Base-by-base conservation (phyloP, 768 basidiomycete species). In the Podaxis sp. region DNA sequence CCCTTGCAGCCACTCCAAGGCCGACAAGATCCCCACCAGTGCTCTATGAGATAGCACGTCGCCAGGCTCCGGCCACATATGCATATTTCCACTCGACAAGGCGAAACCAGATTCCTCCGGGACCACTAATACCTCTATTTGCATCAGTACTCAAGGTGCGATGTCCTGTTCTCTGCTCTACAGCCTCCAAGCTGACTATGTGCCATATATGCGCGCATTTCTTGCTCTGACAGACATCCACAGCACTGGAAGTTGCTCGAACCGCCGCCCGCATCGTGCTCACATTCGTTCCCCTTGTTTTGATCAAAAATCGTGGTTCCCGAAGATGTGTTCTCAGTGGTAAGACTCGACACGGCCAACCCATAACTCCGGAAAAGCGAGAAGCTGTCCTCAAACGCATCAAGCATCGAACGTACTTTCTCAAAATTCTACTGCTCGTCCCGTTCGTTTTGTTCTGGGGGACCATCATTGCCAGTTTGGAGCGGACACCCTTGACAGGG, bases 401-500 rank as follows among this genome's bases (percentile, higher is more conserved):
- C 47, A 77, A 82, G 48, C 71, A 73, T 32, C 75, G 80, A 57
- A 87, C 82, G 1, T 65, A 77, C 32, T 50, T 84, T 14, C 74
- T 86, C 54, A 82, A 84, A 55, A 56, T 80, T 27, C 78, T 92
- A 21, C 69, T 91, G 50, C 74, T 87, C 44, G 74, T 86, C 36
- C 92, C 92, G 0, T 72, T 80, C 18, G 65, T 77, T 10, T 69
- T 91, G 23, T 83, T 93, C 67, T 86, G 83, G 81, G 75, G 83
- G 1, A 89, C 88, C 1, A 81, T 92, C 53, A 59, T 91, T 2
- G 89, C 88, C 2, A 89, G 89, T 63, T 66, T 87, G 59, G 92
- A 94, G 71, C 77, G 81, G 66, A 91, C 92, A 4, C 92, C 92
- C 2, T 75, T 94, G 56, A 93, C 92, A n/a, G 92, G 92, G 70